These are phyloP conservation scores for Sclerotinia glacialis DNA, from an alignment of 2,329 filamentous ascomycete genomes.

Conservation along the genomic window DNA sequence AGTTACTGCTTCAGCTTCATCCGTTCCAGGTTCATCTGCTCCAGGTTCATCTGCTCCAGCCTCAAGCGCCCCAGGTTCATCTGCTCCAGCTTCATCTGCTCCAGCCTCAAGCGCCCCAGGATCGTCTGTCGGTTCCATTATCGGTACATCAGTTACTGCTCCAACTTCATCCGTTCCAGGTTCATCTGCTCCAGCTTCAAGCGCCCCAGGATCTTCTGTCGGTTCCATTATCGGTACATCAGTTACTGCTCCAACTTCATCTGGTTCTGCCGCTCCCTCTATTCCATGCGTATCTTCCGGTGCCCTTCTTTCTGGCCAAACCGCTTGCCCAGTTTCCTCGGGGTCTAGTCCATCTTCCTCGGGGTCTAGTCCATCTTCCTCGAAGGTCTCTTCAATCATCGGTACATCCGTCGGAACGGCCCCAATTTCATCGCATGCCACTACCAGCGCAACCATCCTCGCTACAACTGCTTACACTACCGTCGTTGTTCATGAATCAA, in stretches of 20 bases:
- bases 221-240: too few relatives aligned
- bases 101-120: too few relatives aligned
- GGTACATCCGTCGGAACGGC: slow-evolving; percentile 8
- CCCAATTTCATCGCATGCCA: not conserved
- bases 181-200: too few relatives aligned
- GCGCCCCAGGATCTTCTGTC: too few relatives aligned
- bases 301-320: not conserved
- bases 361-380: not conserved
- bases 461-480: slow-evolving; percentile 28
- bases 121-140: too few relatives aligned
- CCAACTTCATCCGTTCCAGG: too few relatives aligned
- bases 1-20: too few relatives aligned
- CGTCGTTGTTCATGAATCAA: slow-evolving; percentile 30
- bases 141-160: too few relatives aligned
- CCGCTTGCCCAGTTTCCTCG: not conserved
- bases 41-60: too few relatives aligned
- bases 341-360: not conserved
- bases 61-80: not conserved
- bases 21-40: not conserved
- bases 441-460: not conserved
- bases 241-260: not conserved
- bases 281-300: not conserved
- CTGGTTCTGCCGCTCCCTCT: not conserved
- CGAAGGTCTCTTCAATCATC: not conserved
- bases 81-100: not conserved